Evolutionary conservation across 2,329 filamentous ascomycete genomes (phyloP).

Genomic region (Fusarium robinianum): DNA sequence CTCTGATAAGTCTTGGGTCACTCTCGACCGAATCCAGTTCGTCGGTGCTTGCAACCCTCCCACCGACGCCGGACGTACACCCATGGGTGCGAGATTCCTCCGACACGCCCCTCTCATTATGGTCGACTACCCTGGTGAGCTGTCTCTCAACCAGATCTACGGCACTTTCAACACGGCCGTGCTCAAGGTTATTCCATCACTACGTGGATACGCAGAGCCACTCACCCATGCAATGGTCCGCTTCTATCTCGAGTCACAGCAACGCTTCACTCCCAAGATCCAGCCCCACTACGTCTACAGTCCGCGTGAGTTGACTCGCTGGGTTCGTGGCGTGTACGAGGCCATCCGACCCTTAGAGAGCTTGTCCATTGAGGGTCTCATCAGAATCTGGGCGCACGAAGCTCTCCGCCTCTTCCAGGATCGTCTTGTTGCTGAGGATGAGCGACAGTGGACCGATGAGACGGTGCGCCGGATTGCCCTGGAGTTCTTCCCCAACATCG

Average conservation of each 20-base stretch:
- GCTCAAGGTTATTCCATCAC: conserved; percentile 91
- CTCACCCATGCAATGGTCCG: conserved; percentile 98
- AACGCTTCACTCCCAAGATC: conserved; percentile 92
- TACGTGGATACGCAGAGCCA: conserved; percentile 93
- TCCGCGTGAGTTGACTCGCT: conserved; percentile 95
- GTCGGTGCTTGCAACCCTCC: conserved; percentile 98
- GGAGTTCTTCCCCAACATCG: conserved; percentile 93
- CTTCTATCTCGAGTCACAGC: conserved; percentile 93
- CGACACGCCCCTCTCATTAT: conserved; percentile 98
- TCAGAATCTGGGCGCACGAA: conserved; percentile 98
- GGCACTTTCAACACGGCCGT: conserved; percentile 97
- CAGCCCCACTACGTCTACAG: conserved; percentile 99
- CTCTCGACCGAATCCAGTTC: conserved; percentile 96
- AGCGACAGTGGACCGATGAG: conserved; percentile 93
- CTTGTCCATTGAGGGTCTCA: conserved; percentile 84
- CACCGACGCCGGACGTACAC: conserved; percentile 94
- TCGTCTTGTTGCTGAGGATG: conserved; percentile 90
- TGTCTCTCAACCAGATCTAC: conserved; percentile 95
- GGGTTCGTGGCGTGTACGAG: conserved; percentile 97
- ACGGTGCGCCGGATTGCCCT: conserved; percentile 83
- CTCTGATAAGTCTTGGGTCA: conserved; percentile 96
- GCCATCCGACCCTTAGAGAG: conserved; percentile 91
- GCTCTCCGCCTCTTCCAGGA: conserved; percentile 96
- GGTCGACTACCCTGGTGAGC: conserved; percentile 98
- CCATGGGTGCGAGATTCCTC: conserved; percentile 90